Evolutionary conservation across 805 yeast genomes (phyloP).

Genomic region (Starmera amethionina): DNA sequence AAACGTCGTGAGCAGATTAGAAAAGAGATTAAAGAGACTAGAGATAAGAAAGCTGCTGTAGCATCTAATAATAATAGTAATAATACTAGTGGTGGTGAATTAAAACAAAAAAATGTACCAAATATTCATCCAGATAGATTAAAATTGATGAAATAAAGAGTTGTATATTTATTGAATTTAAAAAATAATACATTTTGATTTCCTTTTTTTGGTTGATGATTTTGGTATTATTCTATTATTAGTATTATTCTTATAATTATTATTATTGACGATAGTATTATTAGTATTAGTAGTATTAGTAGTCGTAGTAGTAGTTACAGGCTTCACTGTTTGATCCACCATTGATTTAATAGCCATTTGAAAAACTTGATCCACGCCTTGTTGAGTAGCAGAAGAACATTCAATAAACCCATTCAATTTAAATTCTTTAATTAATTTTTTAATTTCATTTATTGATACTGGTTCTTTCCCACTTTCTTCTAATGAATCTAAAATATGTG

Average conservation of each 20-base stretch:
- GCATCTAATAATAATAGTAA: slow-evolving; percentile 8
- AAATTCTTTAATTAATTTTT: slow-evolving; percentile 54
- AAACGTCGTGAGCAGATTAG: slow-evolving; percentile 55
- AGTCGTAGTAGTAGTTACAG: slow-evolving; percentile 2
- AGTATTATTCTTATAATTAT: not conserved
- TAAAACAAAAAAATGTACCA: slow-evolving; percentile 3
- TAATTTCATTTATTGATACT: slow-evolving; percentile 52
- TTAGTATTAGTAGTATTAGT: slow-evolving; percentile 2
- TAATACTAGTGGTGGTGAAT: slow-evolving; percentile 1
- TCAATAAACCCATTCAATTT: slow-evolving; percentile 72
- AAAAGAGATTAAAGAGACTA: slow-evolving; percentile 34
- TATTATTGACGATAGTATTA: not conserved
- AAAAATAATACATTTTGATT: too few relatives aligned
- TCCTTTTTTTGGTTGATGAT: too few relatives aligned
- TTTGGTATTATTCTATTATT: too few relatives aligned
- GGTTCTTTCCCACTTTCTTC: slow-evolving; percentile 55
- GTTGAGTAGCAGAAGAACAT: slow-evolving; percentile 86
- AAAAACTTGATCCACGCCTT: slow-evolving; percentile 76
- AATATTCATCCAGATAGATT: slow-evolving; percentile 60
- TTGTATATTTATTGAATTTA: not conserved
- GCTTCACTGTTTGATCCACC: slow-evolving; percentile 19
- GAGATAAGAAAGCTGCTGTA: slow-evolving; percentile 11
- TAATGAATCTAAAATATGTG: slow-evolving; percentile 55
- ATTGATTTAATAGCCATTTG: slow-evolving; percentile 74
- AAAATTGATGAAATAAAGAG: slow-evolving; percentile 20